Conservation (phyloP, 2,329 filamentous ascomycete genomes). For the Paecilomyces fulvus region DNA sequence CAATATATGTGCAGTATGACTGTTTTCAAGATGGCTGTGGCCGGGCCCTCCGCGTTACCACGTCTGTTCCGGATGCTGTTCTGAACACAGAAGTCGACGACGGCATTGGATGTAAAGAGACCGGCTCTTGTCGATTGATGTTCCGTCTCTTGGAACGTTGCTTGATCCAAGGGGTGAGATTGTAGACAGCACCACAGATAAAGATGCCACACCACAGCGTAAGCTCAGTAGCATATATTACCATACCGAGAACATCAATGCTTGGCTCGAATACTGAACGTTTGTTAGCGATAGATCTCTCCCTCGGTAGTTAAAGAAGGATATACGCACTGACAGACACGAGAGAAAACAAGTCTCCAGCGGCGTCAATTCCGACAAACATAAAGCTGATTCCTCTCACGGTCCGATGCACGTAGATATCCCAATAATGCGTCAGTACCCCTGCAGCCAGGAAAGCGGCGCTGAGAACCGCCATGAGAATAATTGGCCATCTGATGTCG, state of each 20-base stretch:
- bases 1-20: not conserved
- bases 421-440: conserved; percentile 60
- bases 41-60: not conserved
- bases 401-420: conserved; percentile 58
- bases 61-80: conserved; percentile 35
- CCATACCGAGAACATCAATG: conserved; percentile 53
- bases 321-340: conserved; percentile 45
- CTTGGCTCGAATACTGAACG: not conserved
- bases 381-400: conserved; percentile 64
- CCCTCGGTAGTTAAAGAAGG: not conserved
- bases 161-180: conserved; percentile 51
- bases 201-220: conserved; percentile 60
- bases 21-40: not conserved
- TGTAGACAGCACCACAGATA: conserved; percentile 56
- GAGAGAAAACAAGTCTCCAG: conserved; percentile 60
- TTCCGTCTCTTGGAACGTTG: conserved; percentile 11
- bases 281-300: not conserved
- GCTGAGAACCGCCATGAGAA: conserved; percentile 58
- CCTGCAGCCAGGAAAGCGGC: conserved; percentile 56
- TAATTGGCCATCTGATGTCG: conserved; percentile 52
- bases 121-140: conserved; percentile 3
- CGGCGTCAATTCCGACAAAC: conserved; percentile 62
- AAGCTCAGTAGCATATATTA: conserved; percentile 60
- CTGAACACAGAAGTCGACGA: conserved; percentile 55
- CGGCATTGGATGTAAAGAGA: conserved; percentile 36